Evolutionary conservation across 2,329 filamentous ascomycete species (phyloP).

Genomic region (Amauroascus niger): DNA sequence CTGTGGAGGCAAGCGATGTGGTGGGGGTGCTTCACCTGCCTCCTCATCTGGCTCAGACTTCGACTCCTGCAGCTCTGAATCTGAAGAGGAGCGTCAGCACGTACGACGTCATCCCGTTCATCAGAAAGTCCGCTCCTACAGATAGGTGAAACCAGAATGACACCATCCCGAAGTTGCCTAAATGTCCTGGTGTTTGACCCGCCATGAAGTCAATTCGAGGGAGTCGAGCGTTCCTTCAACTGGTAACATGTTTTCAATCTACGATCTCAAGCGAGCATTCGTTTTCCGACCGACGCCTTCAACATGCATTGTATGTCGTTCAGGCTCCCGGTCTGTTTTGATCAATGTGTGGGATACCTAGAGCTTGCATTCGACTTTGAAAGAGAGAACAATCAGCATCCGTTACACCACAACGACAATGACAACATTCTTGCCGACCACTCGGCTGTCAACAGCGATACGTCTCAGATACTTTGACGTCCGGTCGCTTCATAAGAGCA

Average conservation of each 20-base stretch:
- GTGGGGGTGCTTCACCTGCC: constrained; percentile 56
- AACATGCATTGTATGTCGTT: no score
- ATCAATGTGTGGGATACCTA: no score
- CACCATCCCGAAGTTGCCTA: not conserved
- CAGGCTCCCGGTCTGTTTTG: no score
- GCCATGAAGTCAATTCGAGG: no score
- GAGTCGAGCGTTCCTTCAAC: no score
- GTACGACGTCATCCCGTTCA: constrained; percentile 29
- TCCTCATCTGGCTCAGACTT: constrained; percentile 43
- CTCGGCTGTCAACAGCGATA: not conserved
- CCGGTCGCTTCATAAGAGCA: not conserved
- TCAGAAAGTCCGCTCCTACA: constrained; percentile 33
- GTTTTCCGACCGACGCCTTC: no score
- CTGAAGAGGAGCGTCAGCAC: constrained; percentile 32
- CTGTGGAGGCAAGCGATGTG: constrained; percentile 82
- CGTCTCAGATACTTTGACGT: not conserved
- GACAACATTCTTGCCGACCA: not conserved
- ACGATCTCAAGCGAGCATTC: no score
- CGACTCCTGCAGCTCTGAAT: constrained; percentile 59
- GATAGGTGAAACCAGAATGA: constrained; percentile 22
- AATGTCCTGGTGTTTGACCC: no score
- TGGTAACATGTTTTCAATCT: no score
- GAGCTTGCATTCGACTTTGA: no score
- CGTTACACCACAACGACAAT: no score
- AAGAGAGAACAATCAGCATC: no score